Base-by-base conservation (phyloP, 2,329 filamentous ascomycete genomes). In the Dactylellina leptospora region DNA sequence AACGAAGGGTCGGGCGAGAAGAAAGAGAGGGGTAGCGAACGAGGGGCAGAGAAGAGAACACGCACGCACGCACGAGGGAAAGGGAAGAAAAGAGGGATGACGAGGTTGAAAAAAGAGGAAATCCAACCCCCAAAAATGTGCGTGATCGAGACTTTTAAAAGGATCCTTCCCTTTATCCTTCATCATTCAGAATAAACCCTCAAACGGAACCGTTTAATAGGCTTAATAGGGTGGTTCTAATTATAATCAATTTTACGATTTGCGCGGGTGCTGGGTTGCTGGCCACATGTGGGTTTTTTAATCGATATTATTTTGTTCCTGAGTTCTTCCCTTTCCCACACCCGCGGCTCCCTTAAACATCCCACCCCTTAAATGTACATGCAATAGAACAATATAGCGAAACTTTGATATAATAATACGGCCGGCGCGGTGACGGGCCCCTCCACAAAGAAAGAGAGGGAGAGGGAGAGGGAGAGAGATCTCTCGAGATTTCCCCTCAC, bases 161-260 rank as follows among this genome's bases (percentile, higher is more conserved):
- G 58, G 58, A 51, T 33, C 23, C 25, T 38, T 25, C 13, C 42
- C 63, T 23, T 50, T 44, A 4, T 38, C 33, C 11, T n/a, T n/a
- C n/a, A n/a, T n/a, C n/a, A n/a, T n/a, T n/a, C n/a, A n/a, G n/a
- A n/a, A n/a, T n/a, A 68, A 53, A 27, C 40, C 50, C 42, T 58
- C 28, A 25, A 68, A 20, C 16, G 45, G 47, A 23, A 30, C 58
- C 45, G 66, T 56, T 58, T 71, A 63, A 62, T 44, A 59, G 58
- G 58, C 53, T 62, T 62, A 55, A 61, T 50, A 23, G 56, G 47
- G 38, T 40, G 42, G 25, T 59, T 63, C 68, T 72, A 72, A 72
- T 72, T 59, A 72, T 72, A 72, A 72, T 72, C 68, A 72, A 72
- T 72, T 64, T 72, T 72, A 72, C 59, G 68, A 72, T 72, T 62